Conservation (phyloP, 169 alveolate species). For the Theileria luwenshuni region DNA sequence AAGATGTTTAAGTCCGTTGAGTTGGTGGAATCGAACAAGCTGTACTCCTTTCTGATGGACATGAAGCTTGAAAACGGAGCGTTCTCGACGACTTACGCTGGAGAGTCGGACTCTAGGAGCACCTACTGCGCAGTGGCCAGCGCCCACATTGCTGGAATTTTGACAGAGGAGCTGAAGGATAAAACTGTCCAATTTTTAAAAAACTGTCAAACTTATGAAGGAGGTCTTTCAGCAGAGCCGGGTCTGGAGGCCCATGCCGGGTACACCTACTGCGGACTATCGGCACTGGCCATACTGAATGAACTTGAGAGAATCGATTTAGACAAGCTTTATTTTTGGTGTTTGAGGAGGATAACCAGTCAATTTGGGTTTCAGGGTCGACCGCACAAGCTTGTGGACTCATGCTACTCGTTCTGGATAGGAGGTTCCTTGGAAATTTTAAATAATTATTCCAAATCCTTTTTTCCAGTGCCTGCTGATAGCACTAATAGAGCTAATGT, state of each 20-base stretch:
- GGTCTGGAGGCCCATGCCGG: conserved; percentile 97
- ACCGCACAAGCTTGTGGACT: conserved; percentile 95
- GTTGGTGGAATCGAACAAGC: conserved; percentile 82
- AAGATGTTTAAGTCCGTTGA: conserved; percentile 79
- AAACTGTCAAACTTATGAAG: conserved; percentile 94
- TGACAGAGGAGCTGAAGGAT: conserved; percentile 83
- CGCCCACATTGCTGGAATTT: conserved; percentile 87
- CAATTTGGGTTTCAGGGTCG: conserved; percentile 98
- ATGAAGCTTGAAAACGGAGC: conserved; percentile 89
- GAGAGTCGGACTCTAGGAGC: conserved; percentile 95
- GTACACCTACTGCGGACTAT: conserved; percentile 95
- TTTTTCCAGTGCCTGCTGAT: too few relatives aligned
- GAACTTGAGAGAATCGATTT: conserved; percentile 83
- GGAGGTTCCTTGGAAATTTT: conserved; percentile 89
- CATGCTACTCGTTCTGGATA: conserved; percentile 96
- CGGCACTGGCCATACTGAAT: conserved; percentile 86
- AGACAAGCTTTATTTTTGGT: conserved; percentile 86
- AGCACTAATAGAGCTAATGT: too few relatives aligned
- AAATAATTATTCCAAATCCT: too few relatives aligned
- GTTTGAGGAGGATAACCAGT: conserved; percentile 80
- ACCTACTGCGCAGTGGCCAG: conserved; percentile 91
- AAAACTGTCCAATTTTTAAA: conserved; percentile 87
- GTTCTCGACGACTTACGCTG: conserved; percentile 88
- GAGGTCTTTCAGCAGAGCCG: conserved; percentile 94
- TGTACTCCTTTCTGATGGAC: conserved; percentile 83